These are phyloP conservation scores for Adansonia digitata DNA, from an alignment of 345 rosid species.

Conservation along the genomic window DNA sequence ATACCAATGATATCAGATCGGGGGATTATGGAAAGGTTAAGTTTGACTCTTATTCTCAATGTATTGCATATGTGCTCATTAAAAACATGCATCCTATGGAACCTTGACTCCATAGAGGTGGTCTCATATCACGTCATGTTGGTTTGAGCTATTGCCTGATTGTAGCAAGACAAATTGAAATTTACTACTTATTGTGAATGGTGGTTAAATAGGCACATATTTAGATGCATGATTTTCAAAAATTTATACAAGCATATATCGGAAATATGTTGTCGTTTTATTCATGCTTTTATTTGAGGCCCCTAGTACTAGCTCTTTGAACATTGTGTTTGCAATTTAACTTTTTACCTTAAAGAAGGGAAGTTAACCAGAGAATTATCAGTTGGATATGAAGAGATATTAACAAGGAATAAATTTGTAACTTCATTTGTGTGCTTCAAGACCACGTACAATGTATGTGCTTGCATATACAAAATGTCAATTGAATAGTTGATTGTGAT, in stretches of 20 bases:
- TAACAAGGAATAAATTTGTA: neutral
- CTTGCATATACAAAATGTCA: neutral
- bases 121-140: neutral
- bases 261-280: neutral
- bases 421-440: neutral
- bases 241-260: neutral
- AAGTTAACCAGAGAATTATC: neutral
- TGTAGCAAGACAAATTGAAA: neutral
- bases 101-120: neutral
- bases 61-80: neutral
- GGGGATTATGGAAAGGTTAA: constrained; percentile 92
- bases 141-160: neutral
- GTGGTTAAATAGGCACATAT: neutral
- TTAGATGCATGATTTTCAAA: neutral
- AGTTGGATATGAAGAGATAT: neutral
- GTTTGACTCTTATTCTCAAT: neutral
- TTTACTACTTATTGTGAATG: neutral
- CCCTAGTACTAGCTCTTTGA: neutral
- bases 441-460: neutral
- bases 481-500: neutral
- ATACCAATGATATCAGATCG: constrained; percentile 60
- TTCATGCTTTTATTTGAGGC: neutral
- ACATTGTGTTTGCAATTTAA: neutral
- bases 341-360: neutral
- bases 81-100: neutral